phyloP scores from a whole-genome alignment of 306 rosid genomes.

The Elaeagnus macrophylla region DNA sequence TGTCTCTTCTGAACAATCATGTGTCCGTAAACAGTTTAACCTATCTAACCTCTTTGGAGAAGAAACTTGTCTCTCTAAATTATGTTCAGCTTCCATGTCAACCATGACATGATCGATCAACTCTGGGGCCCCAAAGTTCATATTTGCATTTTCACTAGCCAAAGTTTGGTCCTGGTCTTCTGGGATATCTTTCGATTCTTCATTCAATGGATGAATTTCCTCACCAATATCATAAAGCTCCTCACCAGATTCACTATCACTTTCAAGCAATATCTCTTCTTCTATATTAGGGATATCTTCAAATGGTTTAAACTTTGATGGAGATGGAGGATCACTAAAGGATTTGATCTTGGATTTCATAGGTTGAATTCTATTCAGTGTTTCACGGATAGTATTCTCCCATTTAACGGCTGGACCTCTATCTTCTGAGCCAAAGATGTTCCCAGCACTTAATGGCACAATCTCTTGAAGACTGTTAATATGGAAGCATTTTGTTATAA shows the following conservation, averaged over 20 bases:
- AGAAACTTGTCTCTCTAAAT: slow-evolving; percentile 39
- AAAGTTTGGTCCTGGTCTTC: slow-evolving; percentile 16
- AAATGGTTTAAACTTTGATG: slow-evolving; percentile 68
- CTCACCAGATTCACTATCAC: slow-evolving; percentile 75
- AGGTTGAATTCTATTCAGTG: slow-evolving; percentile 57
- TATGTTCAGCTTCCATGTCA: slow-evolving; percentile 18
- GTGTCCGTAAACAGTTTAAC: slow-evolving; percentile 48
- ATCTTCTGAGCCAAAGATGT: slow-evolving; percentile 79
- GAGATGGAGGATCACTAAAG: slow-evolving; percentile 90
- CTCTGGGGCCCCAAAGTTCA: slow-evolving; percentile 28
- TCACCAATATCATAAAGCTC: slow-evolving; percentile 61
- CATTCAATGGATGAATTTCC: slow-evolving; percentile 68
- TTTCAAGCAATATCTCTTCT: slow-evolving; percentile 62
- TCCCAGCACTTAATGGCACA: slow-evolving; percentile 85
- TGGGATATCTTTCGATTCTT: slow-evolving; percentile 31
- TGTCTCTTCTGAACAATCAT: slow-evolving; percentile 18
- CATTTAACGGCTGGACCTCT: slow-evolving; percentile 67
- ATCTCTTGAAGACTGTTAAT: slow-evolving; percentile 86
- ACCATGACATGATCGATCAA: slow-evolving; percentile 26
- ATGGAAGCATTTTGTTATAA: slow-evolving; percentile 13
- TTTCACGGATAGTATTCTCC: slow-evolving; percentile 68
- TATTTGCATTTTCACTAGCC: slow-evolving; percentile 15
- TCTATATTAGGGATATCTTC: slow-evolving; percentile 52
- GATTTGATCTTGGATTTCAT: slow-evolving; percentile 45
- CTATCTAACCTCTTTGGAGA: slow-evolving; percentile 52